Evolutionary conservation across 1,139 yeast genomes (phyloP).

Genomic region (Starmera stellimalicola): DNA sequence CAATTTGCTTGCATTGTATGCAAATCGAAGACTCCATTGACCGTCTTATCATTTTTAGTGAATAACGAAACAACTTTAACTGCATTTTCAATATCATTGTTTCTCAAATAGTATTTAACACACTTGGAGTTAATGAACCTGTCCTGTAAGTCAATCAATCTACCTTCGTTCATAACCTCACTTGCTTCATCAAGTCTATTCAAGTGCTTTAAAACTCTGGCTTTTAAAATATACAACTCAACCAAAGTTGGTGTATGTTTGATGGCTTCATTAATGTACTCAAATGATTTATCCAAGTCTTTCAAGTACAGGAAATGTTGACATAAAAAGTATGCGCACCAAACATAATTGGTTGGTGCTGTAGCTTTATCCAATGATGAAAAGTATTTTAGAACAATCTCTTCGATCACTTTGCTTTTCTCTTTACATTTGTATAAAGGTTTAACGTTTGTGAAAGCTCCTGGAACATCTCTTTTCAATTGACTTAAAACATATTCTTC

Average conservation of each 20-base stretch:
- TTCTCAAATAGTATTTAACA: slow-evolving; percentile 74
- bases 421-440: slow-evolving; percentile 52
- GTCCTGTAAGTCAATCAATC: slow-evolving; percentile 77
- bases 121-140: slow-evolving; percentile 86
- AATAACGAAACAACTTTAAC: slow-evolving; percentile 66
- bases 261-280: slow-evolving; percentile 54
- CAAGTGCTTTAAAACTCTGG: slow-evolving; percentile 66
- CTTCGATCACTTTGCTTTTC: slow-evolving; percentile 42
- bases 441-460: slow-evolving; percentile 79
- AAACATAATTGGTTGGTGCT: slow-evolving; percentile 47
- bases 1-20: slow-evolving; percentile 89
- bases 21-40: slow-evolving; percentile 78
- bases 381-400: slow-evolving; percentile 46
- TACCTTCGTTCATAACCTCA: slow-evolving; percentile 57
- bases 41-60: slow-evolving; percentile 70
- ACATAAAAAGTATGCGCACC: slow-evolving; percentile 77
- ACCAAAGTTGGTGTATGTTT: slow-evolving; percentile 74
- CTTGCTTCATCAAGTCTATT: slow-evolving; percentile 59
- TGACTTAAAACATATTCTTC: slow-evolving; percentile 47
- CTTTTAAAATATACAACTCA: slow-evolving; percentile 73
- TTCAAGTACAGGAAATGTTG: slow-evolving; percentile 62
- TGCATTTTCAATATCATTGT: slow-evolving; percentile 71
- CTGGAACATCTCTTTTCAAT: slow-evolving; percentile 78
- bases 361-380: slow-evolving; percentile 17
- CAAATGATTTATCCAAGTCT: slow-evolving; percentile 42